These are phyloP conservation scores for Roridomyces roridus DNA, from an alignment of 768 basidiomycete species.

Conservation along the genomic window DNA sequence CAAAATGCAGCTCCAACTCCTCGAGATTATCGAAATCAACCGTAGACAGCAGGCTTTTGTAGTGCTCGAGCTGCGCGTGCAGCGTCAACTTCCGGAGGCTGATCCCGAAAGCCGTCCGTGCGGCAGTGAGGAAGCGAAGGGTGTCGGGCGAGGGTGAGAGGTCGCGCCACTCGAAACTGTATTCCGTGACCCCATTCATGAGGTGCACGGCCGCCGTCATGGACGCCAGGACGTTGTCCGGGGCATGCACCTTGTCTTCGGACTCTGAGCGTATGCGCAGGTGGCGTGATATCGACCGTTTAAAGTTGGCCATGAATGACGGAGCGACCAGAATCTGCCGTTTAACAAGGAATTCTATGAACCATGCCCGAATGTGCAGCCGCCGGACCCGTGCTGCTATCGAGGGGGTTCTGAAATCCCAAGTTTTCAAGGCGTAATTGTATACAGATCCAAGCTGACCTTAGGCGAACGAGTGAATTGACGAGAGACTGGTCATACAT, in stretches of 20 bases:
- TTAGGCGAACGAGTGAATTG: constrained; percentile 33
- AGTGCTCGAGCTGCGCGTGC: constrained; percentile 33
- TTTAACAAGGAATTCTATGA: constrained; percentile 40
- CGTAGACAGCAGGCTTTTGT: constrained; percentile 24
- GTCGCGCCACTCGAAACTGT: constrained; percentile 46
- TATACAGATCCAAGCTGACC: constrained; percentile 28
- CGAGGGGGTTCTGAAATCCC: constrained; percentile 33
- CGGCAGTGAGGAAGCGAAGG: constrained; percentile 33
- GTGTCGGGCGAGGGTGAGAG: constrained; percentile 39
- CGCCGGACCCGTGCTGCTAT: constrained; percentile 40
- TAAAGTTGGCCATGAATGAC: background rate
- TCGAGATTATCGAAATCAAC: constrained; percentile 39
- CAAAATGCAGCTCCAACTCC: constrained; percentile 42
- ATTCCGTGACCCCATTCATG: constrained; percentile 40
- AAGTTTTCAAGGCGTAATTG: background rate
- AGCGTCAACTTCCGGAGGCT: constrained; percentile 42
- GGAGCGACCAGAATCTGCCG: constrained; percentile 1
- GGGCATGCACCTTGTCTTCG: background rate
- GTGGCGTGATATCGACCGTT: constrained; percentile 9
- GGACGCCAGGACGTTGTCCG: constrained; percentile 31
- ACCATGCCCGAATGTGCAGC: constrained; percentile 46
- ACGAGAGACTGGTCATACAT: constrained; percentile 35
- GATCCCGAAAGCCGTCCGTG: constrained; percentile 32
- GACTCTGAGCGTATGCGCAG: constrained; percentile 6
- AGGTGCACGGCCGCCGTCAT: constrained; percentile 40